These are phyloP conservation scores for Yamadazyma triangularis DNA, from an alignment of 1,139 yeast species.

Conservation along the genomic window DNA sequence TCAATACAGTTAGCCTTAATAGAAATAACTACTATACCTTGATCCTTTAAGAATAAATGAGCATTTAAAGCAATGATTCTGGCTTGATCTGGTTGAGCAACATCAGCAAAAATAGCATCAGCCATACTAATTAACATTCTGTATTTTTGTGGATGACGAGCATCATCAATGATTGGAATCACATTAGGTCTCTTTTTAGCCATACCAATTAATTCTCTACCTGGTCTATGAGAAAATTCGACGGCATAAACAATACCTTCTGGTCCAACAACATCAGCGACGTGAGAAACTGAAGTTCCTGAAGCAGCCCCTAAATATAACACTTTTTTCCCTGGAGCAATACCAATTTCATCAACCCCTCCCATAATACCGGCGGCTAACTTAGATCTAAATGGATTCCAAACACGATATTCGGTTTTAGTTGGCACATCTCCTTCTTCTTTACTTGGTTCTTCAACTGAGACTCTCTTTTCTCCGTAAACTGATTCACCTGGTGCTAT, in stretches of 20 bases:
- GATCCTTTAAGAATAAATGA: slow-evolving; percentile 95
- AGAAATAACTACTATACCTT: slow-evolving; percentile 97
- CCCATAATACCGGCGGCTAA: slow-evolving; percentile 99
- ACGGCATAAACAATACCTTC: slow-evolving; percentile 98
- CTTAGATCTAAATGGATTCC: slow-evolving; percentile 99
- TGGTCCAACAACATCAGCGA: slow-evolving; percentile 97
- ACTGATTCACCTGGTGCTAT: slow-evolving; percentile 97
- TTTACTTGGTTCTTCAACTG: slow-evolving; percentile 86
- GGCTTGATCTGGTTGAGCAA: slow-evolving; percentile 99
- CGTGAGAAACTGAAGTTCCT: slow-evolving; percentile 98
- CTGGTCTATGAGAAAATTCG: slow-evolving; percentile 99
- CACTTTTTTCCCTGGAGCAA: slow-evolving; percentile 97
- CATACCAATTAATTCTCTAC: slow-evolving; percentile 98
- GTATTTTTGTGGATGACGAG: slow-evolving; percentile 99
- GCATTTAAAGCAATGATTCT: slow-evolving; percentile 98
- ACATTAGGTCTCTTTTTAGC: slow-evolving; percentile 99
- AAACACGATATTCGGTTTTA: slow-evolving; percentile 96
- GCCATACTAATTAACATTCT: slow-evolving; percentile 99
- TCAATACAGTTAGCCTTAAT: slow-evolving; percentile 99
- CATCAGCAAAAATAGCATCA: slow-evolving; percentile 97
- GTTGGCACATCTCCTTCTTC: slow-evolving; percentile 89
- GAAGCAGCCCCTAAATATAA: slow-evolving; percentile 98
- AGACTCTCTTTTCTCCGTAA: slow-evolving; percentile 95
- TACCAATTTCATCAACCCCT: slow-evolving; percentile 96
- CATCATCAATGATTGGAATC: slow-evolving; percentile 98